Base-by-base conservation (phyloP, 2,329 filamentous ascomycete genomes). In the Fusarium incarnatum region DNA sequence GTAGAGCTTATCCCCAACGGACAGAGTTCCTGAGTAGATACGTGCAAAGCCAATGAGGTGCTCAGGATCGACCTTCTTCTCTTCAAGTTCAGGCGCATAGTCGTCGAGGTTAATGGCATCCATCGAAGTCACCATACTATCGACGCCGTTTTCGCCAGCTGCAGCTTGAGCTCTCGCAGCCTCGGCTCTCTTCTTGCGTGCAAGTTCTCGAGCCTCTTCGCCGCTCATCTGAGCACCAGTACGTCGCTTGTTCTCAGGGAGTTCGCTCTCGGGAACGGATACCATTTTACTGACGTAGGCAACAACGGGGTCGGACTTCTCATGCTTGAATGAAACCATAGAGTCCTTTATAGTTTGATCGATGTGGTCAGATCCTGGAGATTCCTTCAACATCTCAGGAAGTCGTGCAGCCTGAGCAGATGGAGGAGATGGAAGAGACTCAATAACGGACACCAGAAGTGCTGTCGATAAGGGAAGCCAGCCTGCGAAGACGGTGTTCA, bases 231-330 rank as follows among this genome's bases (percentile, higher is more conserved):
- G 89, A 1, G 45, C 40, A 18, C 91, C 91, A 18, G 82, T 79
- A 18, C 89, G 86, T 47, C 93, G 87, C 79, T 92, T 97, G 79
- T 97, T 97, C 55, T 95, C 89, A 0, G 93, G 92, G 8, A 99
- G 84, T 74, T 99, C 95, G 79, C 93, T 98, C 76, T 97, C 93
- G 0, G 94, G 95, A 15, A 99, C 87, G 0, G 96, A 96, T 3
- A 98, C 93, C 94, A 99, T 98, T 79, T 99, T 99, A 82, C 95
- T 98, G 65, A 99, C 93, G 72, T 97, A 99, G 11, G 93, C 95
- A 3, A 99, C 93, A 0, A 97, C 89, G 0, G 95, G 94, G 60
- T 92, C 91, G 1, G 89, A 85, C 41, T 87, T 85, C 0, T 85
- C 86, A 6, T 88, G 88, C 75, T 92, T 92, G 77, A 97, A 98